phyloP scores from a whole-genome alignment of 306 rosid genomes.

The Pueraria montana region DNA sequence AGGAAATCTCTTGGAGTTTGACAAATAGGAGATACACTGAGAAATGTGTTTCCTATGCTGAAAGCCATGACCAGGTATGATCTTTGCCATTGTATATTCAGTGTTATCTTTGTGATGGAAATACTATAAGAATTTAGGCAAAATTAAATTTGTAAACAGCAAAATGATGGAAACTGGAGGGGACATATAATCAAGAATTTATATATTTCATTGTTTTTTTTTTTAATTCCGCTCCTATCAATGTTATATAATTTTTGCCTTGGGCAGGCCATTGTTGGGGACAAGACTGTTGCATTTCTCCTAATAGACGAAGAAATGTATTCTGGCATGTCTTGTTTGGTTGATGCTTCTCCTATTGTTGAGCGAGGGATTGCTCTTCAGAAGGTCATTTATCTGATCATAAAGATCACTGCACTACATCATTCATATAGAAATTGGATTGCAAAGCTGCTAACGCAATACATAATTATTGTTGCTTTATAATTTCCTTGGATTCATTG shows the following conservation, averaged over 20 bases:
- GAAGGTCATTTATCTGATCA: constrained; percentile 67
- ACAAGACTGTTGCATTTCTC: constrained; percentile 84
- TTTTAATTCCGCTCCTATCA: constrained; percentile 20
- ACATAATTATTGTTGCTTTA: background rate
- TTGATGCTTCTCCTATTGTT: constrained; percentile 71
- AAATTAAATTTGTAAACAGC: constrained; percentile 34
- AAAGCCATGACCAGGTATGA: constrained; percentile 97
- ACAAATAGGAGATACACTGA: constrained; percentile 95
- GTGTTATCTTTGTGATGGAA: constrained; percentile 43
- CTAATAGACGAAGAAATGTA: constrained; percentile 94
- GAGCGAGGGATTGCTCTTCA: constrained; percentile 97
- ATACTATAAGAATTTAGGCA: constrained; percentile 33
- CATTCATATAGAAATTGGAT: constrained; percentile 31
- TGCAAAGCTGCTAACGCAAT: constrained; percentile 29
- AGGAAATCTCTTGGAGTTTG: constrained; percentile 76
- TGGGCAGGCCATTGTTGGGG: constrained; percentile 94
- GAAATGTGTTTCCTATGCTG: constrained; percentile 93
- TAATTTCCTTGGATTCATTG: constrained; percentile 43
- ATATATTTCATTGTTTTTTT: constrained; percentile 15
- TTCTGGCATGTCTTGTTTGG: constrained; percentile 94
- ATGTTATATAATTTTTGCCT: constrained; percentile 33
- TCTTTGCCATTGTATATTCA: constrained; percentile 25
- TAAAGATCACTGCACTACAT: constrained; percentile 28
- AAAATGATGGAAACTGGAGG: constrained; percentile 38
- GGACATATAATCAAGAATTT: constrained; percentile 12